These are phyloP conservation scores for Podaxis sp. DNA, from an alignment of 768 basidiomycete genomes.

Conservation along the genomic window DNA sequence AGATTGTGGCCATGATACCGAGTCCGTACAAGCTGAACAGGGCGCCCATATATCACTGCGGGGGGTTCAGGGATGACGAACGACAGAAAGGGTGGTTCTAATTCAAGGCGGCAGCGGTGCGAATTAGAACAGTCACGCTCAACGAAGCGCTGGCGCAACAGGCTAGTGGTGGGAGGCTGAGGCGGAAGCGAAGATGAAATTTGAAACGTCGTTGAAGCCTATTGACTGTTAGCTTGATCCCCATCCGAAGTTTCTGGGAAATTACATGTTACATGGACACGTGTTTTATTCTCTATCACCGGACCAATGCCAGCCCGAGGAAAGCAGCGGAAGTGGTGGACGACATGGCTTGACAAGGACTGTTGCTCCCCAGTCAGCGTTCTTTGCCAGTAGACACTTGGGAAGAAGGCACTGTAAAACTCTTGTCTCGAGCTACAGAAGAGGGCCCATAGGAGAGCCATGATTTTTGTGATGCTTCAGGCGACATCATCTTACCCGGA, in stretches of 20 bases:
- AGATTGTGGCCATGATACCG: conserved; percentile 35
- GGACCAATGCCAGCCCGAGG: neutral
- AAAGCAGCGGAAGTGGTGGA: too few relatives aligned
- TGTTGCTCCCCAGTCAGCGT: too few relatives aligned
- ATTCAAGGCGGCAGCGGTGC: neutral
- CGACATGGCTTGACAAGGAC: too few relatives aligned
- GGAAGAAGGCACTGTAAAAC: too few relatives aligned
- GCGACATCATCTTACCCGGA: neutral
- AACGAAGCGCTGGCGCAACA: neutral
- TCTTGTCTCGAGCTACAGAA: too few relatives aligned
- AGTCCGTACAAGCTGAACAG: conserved; percentile 30
- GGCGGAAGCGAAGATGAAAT: neutral
- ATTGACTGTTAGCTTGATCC: neutral
- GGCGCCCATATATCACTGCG: conserved; percentile 9
- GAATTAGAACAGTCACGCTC: neutral
- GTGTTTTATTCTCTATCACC: neutral
- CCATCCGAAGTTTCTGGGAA: neutral
- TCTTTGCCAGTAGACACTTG: too few relatives aligned
- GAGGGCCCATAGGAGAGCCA: too few relatives aligned
- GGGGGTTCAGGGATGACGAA: neutral
- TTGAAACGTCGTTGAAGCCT: neutral
- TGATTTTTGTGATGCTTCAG: neutral
- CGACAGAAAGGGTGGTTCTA: neutral
- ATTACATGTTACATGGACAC: neutral
- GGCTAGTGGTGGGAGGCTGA: neutral